Evolutionary conservation across 2,329 filamentous ascomycete species (phyloP).

Genomic region (Phialemoniopsis sp.): DNA sequence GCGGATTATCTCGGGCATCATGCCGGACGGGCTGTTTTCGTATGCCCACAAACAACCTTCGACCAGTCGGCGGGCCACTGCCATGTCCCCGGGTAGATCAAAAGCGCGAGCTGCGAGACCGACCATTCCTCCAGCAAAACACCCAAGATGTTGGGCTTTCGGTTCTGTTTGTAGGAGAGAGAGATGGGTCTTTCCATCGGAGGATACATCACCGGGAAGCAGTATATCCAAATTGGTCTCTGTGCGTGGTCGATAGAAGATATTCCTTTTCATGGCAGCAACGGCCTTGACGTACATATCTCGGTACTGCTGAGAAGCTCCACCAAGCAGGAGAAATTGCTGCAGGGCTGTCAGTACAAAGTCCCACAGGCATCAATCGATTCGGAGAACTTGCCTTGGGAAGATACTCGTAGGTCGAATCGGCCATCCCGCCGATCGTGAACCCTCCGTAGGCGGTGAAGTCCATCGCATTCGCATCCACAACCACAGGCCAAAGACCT

Average conservation of each 20-base stretch:
- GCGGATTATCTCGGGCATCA: constrained; percentile 46
- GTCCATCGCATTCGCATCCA: constrained; percentile 57
- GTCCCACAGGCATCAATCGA: too few species aligned
- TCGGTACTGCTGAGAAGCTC: constrained; percentile 57
- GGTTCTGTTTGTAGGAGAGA: constrained; percentile 29
- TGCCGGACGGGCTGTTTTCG: constrained; percentile 39
- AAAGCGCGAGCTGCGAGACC: constrained; percentile 33
- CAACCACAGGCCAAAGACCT: constrained; percentile 65
- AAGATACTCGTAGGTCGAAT: constrained; percentile 56
- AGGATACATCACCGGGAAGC: constrained; percentile 9
- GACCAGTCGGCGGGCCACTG: constrained; percentile 41
- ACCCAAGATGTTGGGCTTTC: constrained; percentile 33
- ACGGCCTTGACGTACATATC: constrained; percentile 62
- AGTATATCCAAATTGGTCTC: constrained; percentile 3
- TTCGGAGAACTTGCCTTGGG: constrained; percentile 47
- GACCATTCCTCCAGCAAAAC: constrained; percentile 39
- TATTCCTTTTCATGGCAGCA: constrained; percentile 8
- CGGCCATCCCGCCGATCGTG: constrained; percentile 38
- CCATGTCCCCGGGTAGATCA: constrained; percentile 29
- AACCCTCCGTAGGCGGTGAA: constrained; percentile 29
- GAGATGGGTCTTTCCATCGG: constrained; percentile 50
- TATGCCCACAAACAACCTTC: constrained; percentile 54
- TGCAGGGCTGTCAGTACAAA: not conserved
- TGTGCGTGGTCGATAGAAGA: constrained; percentile 11
- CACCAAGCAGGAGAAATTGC: constrained; percentile 51